Conservation (phyloP, 2,329 filamentous ascomycete genomes). For the Fusarium cicatricum region DNA sequence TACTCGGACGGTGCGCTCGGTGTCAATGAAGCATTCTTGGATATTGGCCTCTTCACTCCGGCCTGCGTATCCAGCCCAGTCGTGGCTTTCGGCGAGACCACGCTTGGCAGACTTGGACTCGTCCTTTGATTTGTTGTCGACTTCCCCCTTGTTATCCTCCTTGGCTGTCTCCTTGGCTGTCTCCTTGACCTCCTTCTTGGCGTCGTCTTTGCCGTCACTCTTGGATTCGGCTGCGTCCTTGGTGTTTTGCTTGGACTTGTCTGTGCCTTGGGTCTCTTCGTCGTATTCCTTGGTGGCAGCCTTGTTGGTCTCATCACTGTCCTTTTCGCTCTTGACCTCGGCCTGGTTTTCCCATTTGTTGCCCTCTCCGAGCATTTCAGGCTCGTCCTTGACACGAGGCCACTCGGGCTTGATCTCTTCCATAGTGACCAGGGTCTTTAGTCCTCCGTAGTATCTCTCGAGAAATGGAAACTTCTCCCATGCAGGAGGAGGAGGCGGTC, state of each 20-base stretch:
- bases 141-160: neutral
- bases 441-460: slow-evolving; percentile 87
- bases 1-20: slow-evolving; percentile 67
- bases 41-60: slow-evolving; percentile 59
- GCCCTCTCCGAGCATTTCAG: slow-evolving; percentile 41
- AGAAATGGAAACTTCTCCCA: slow-evolving; percentile 91
- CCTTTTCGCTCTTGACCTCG: slow-evolving; percentile 26
- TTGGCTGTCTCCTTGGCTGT: slow-evolving; percentile 1
- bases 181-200: slow-evolving; percentile 8
- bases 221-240: slow-evolving; percentile 14
- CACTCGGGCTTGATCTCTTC: slow-evolving; percentile 81
- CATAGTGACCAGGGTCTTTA: slow-evolving; percentile 73
- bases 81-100: slow-evolving; percentile 42
- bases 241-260: slow-evolving; percentile 10
- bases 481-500: slow-evolving; percentile 68
- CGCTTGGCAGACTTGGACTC: slow-evolving; percentile 25
- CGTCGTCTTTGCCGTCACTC: slow-evolving; percentile 11
- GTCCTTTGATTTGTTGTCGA: slow-evolving; percentile 14
- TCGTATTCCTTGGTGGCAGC: slow-evolving; percentile 30
- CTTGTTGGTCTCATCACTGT: slow-evolving; percentile 28
- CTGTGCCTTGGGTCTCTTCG: slow-evolving; percentile 8
- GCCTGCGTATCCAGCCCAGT: slow-evolving; percentile 47
- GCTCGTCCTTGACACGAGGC: slow-evolving; percentile 70
- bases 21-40: slow-evolving; percentile 82
- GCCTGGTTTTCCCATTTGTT: slow-evolving; percentile 29